Conservation (phyloP, 2,329 filamentous ascomycete species). For the Ophiognomonia clavigignenti-juglandacearum region DNA sequence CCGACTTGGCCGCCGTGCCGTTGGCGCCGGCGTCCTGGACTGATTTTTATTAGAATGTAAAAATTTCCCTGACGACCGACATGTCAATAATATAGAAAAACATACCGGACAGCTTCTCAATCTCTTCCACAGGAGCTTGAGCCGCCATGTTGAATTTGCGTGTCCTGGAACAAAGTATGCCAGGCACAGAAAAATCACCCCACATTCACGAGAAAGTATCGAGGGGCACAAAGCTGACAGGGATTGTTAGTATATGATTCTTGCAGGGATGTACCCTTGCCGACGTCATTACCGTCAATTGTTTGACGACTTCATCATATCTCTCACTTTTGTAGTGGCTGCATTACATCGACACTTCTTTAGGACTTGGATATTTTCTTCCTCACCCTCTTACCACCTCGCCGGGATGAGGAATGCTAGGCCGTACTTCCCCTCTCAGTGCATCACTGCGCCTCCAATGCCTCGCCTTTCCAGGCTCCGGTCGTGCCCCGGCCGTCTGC, state of each 20-base stretch:
- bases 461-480: constrained; percentile 1
- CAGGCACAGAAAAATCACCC: constrained; percentile 1
- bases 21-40: constrained; percentile 36
- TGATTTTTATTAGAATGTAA: no score
- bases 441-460: constrained; percentile 22
- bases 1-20: constrained; percentile 32
- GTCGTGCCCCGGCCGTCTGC: constrained; percentile 10
- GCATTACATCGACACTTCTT: background rate
- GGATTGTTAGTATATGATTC: no score
- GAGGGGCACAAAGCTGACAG: no score
- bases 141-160: constrained; percentile 33
- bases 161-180: background rate
- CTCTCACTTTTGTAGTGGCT: background rate
- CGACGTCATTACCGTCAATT: background rate
- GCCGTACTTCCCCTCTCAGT: constrained; percentile 31
- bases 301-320: background rate
- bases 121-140: constrained; percentile 34
- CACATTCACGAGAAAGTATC: background rate
- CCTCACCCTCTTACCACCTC: background rate
- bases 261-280: constrained; percentile 7
- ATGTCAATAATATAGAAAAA: constrained; percentile 5
- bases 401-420: constrained; percentile 61
- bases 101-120: constrained; percentile 36
- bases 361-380: background rate
- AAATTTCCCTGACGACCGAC: no score